These are phyloP conservation scores for Leccinum rimulosum DNA, from an alignment of 768 basidiomycete species.

Conservation along the genomic window DNA sequence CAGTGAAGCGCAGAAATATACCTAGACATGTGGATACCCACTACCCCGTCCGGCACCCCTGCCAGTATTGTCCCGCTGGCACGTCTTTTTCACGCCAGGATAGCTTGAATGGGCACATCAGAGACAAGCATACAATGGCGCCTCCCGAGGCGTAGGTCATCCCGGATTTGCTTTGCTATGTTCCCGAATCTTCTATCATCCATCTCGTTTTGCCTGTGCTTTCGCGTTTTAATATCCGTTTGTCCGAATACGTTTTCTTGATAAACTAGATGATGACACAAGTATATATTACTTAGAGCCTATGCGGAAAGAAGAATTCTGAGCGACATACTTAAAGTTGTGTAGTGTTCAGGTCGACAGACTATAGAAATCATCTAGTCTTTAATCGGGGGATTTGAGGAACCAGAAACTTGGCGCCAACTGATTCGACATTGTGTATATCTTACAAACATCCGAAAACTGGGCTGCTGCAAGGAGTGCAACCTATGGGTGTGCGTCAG, in stretches of 20 bases:
- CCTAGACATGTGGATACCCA: slow-evolving; percentile 21
- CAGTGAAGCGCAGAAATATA: slow-evolving; percentile 11
- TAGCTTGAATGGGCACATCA: slow-evolving; percentile 15
- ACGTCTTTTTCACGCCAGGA: slow-evolving; percentile 25
- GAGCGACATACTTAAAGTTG: background rate
- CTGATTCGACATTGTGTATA: background rate
- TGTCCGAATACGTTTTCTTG: background rate
- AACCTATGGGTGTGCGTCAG: no score
- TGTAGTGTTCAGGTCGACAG: background rate
- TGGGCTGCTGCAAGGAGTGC: background rate
- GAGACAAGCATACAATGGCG: slow-evolving; percentile 1
- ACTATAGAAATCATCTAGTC: background rate
- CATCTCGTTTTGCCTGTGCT: background rate
- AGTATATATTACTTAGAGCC: background rate
- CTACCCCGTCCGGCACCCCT: slow-evolving; percentile 13
- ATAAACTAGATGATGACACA: background rate
- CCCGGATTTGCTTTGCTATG: background rate
- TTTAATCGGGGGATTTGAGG: background rate
- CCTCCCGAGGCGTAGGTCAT: background rate
- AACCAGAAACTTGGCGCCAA: background rate
- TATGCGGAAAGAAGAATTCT: no score
- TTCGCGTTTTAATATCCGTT: background rate
- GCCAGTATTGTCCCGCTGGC: slow-evolving; percentile 8
- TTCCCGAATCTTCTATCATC: background rate
- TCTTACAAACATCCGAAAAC: background rate